Base-by-base conservation (phyloP, 2,329 filamentous ascomycete genomes). In the Chaetomium globosum region DNA sequence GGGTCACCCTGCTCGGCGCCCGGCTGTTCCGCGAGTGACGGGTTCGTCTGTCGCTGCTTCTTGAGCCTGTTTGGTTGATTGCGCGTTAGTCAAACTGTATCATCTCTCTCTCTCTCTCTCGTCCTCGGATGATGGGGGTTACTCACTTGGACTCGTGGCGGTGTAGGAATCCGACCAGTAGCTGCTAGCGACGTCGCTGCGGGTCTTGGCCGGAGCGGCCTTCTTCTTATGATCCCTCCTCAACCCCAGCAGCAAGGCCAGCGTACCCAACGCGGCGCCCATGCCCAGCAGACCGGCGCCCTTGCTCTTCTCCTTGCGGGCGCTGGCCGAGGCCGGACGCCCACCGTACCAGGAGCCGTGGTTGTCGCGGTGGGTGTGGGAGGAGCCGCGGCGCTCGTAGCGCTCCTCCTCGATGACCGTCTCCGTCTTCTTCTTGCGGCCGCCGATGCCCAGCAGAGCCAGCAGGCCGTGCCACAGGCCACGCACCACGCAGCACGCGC, bases 401-500 rank as follows among this genome's bases (percentile, higher is more conserved):
- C 84, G 84, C 74, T 90, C 87, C 74, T 90, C 87, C 56, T 89
- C 86, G 71, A 88, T 70, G 53, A 75, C 68, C 28, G 73, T 73
- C 67, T 74, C 83, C n/a, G 54, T n/a, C 55, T 80, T 78, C 67
- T 77, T 82, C 70, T 80, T 80, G 70, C 80, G 80, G 16, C 16
- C 5, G 71, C 86, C 82, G 51, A 87, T 74, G 36, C 88, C 88
- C 69, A 91, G 85, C 70, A 90, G 75, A 57, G 83, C 84, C 58
- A 86, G 75, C 49, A 87, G 71, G 36, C 80, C 82, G 68, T 85
- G 81, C 82, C 87, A 89, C 52, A 88, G 78, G 16, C 85, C 85
- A 69, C 84, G 82, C 65, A 84, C 82, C 66, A 88, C 87, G 80
- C 89, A 91, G 82, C 87, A 93, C 79, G 91, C 87, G 81, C 89